phyloP scores from a whole-genome alignment of 208 protist genomes.

The Leishmania guyanensis region DNA sequence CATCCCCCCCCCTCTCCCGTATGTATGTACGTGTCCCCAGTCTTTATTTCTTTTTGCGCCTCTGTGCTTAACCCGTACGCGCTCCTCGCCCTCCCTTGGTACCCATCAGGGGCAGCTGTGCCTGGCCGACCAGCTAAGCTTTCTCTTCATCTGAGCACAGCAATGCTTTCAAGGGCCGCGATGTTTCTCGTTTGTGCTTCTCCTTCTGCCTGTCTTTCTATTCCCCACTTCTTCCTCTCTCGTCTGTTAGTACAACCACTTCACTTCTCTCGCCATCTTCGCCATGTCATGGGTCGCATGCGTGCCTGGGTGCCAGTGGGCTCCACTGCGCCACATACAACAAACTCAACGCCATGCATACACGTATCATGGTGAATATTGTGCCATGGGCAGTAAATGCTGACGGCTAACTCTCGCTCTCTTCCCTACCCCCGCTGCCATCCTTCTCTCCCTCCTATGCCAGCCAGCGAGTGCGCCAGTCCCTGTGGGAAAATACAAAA shows the following conservation, averaged over 20 bases:
- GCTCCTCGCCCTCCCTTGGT: background rate
- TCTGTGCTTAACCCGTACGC: background rate
- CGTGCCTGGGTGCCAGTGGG: no score
- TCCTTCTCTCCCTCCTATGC: background rate
- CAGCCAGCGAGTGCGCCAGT: background rate
- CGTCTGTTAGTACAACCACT: no score
- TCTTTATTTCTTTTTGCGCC: background rate
- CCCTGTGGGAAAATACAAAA: background rate
- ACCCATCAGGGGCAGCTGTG: no score
- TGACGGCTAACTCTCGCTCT: background rate
- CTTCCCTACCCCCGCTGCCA: background rate
- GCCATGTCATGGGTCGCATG: background rate
- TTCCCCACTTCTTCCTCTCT: background rate
- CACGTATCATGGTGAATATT: background rate
- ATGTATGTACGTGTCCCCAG: constrained; percentile 11
- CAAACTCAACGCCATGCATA: no score
- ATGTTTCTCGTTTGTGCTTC: background rate
- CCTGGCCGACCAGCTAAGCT: no score
- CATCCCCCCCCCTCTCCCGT: background rate
- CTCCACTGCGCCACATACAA: background rate
- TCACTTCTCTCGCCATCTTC: background rate
- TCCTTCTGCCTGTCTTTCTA: background rate
- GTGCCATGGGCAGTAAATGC: background rate
- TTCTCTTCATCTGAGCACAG: no score
- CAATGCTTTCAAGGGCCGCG: no score